Evolutionary conservation across 2,329 filamentous ascomycete genomes (phyloP).

Genomic region (Diaporthe sp.): DNA sequence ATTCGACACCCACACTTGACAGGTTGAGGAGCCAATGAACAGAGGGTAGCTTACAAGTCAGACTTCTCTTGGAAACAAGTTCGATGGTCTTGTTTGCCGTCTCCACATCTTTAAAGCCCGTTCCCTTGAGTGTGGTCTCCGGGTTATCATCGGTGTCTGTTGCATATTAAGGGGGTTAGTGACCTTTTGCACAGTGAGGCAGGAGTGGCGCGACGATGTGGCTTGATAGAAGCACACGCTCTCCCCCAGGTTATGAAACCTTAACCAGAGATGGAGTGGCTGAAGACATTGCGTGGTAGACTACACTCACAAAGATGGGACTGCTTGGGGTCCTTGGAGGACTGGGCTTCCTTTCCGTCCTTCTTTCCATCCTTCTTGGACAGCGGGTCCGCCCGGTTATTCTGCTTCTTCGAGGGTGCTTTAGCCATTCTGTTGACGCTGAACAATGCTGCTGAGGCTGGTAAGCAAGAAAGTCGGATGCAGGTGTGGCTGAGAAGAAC

Average conservation of each 20-base stretch:
- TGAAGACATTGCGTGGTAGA: too few relatives aligned
- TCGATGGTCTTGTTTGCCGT: constrained; percentile 37
- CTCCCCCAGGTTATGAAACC: neutral
- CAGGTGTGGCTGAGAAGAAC: neutral
- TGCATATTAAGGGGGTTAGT: neutral
- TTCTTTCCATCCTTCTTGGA: constrained; percentile 27
- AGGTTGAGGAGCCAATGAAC: neutral
- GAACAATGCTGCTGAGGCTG: neutral
- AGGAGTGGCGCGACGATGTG: neutral
- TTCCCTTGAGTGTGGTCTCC: constrained; percentile 35
- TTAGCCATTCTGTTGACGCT: constrained; percentile 30
- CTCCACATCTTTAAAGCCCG: constrained; percentile 38
- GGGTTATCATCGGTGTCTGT: constrained; percentile 38
- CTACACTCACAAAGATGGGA: constrained; percentile 32
- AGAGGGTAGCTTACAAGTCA: constrained; percentile 16
- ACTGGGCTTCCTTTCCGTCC: constrained; percentile 9
- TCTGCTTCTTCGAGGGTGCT: constrained; percentile 33
- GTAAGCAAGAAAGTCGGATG: neutral
- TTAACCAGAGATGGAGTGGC: neutral
- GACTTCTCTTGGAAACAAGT: constrained; percentile 34
- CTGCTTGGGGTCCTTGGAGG: constrained; percentile 30
- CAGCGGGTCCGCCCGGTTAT: constrained; percentile 36
- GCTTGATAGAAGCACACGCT: neutral
- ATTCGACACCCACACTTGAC: neutral
- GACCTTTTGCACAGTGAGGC: neutral